These are phyloP conservation scores for Obba rivulosa DNA, from an alignment of 768 basidiomycete genomes.

Conservation along the genomic window DNA sequence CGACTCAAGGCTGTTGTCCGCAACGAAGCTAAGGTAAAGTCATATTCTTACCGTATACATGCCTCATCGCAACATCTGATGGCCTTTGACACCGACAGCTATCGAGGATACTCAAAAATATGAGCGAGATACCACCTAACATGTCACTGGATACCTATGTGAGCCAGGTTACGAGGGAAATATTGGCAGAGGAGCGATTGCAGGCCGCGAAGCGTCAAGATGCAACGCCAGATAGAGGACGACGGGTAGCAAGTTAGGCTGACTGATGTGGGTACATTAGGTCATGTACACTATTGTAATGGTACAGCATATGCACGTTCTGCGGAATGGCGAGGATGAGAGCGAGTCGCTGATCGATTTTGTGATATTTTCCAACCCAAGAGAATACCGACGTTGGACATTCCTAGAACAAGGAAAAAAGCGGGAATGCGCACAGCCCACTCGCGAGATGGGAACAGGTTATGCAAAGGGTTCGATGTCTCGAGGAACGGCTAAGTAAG, in stretches of 20 bases:
- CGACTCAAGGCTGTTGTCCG: constrained; percentile 40
- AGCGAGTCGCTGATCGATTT: neutral
- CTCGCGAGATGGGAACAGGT: constrained; percentile 81
- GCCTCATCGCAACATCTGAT: too few relatives aligned
- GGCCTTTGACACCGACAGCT: constrained; percentile 33
- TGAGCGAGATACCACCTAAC: constrained; percentile 48
- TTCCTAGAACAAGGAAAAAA: constrained; percentile 72
- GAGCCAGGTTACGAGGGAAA: constrained; percentile 55
- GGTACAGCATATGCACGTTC: neutral
- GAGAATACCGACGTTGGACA: constrained; percentile 77
- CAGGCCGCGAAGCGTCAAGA: constrained; percentile 31
- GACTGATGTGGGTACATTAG: neutral
- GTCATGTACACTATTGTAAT: neutral
- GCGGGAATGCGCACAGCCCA: constrained; percentile 90
- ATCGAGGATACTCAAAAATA: constrained; percentile 43
- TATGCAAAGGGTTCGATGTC: constrained; percentile 62
- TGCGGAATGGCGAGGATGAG: neutral
- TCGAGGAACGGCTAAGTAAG: constrained; percentile 73
- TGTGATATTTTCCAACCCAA: constrained; percentile 27
- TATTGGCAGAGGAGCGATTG: constrained; percentile 67
- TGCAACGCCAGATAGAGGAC: constrained; percentile 11
- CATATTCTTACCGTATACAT: neutral
- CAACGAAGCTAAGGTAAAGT: constrained; percentile 52
- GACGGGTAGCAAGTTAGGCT: constrained; percentile 15
- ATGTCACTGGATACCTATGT: constrained; percentile 41